Percentiles rank a stretch among this genome's conserved stretches.
These are phyloP conservation scores for Gypsophila paniculata DNA, from an alignment of 179 eudicot genomes.

Conservation along the genomic window DNA sequence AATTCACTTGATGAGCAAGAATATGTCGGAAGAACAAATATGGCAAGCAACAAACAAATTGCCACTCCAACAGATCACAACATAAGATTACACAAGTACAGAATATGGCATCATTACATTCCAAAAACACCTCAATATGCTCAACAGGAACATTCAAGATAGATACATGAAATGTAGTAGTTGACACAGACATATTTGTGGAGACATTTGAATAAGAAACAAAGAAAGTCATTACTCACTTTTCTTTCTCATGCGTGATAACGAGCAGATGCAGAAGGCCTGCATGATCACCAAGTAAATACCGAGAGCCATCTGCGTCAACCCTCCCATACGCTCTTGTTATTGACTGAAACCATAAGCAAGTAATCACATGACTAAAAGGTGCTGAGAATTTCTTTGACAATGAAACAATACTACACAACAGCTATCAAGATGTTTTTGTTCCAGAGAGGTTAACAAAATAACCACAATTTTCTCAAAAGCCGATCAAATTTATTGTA, in stretches of 20 bases:
- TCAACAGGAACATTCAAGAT: not conserved
- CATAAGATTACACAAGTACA: not conserved
- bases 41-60: too few relatives aligned
- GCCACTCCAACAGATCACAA: too few relatives aligned
- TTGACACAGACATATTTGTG: not conserved
- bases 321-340: conserved; percentile 96
- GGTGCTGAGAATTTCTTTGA: conserved; percentile 6
- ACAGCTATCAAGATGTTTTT: not conserved
- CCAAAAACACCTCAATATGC: not conserved
- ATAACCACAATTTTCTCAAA: too few relatives aligned
- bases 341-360: conserved; percentile 51
- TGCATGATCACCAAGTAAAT: conserved; percentile 91
- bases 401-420: not conserved
- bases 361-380: conserved; percentile 9
- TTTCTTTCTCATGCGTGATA: conserved; percentile 91
- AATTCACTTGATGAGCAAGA: too few relatives aligned
- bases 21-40: too few relatives aligned
- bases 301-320: conserved; percentile 93
- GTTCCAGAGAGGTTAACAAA: conserved; percentile 2
- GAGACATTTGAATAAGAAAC: not conserved
- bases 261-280: conserved; percentile 95
- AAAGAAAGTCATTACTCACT: conserved; percentile 47
- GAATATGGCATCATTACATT: not conserved
- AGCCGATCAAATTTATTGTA: too few relatives aligned
- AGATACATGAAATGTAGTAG: too few relatives aligned